Evolutionary conservation across 2,329 filamentous ascomycete species (phyloP), one percentile per base, ranked within the genome.

Genomic region (Neocucurbitaria cava): DNA sequence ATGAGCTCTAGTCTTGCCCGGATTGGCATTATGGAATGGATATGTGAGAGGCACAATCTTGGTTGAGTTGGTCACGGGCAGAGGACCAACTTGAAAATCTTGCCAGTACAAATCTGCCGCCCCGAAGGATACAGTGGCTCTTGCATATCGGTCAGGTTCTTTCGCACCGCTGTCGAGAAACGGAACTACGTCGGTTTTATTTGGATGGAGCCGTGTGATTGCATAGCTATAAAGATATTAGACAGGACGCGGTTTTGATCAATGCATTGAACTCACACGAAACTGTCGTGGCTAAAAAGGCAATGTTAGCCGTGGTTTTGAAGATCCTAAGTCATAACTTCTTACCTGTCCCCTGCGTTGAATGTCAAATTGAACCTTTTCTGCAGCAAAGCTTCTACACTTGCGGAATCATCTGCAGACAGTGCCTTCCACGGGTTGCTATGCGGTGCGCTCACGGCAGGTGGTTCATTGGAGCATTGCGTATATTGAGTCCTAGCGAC

Each of bases 71-170:
- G 71, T 68, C 36, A 82, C 66, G 3, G 81, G 81, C 21, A 85
- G 62, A 15, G 82, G 82, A 0, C 82, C 82, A 15, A 84, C 78
- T 41, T 80, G 66, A 56, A 82, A 79, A 51, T 84, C 76, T 41
- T 75, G 69, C 43, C 72, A 68, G 52, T 74, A 73, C 0, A 79
- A 69, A 8, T 76, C 58, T 42, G 53, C 49, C 33, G 59, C 50
- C 13, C 58, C 58, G 24, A 43, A 61, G 13, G 53, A 45, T 13
- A 70, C 49, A 9, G 64, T 66, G 23, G 61, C 64, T 17, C 64
- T 60, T 36, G 65, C 66, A 51, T 62, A 66, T 24, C 64, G 53
- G 17, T 31, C 40, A 13, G 66, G 65, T 23, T 54, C 52, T 3
- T 52, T 46, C 2, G 40, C 51, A 24, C 55, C 30, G 26, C 41